phyloP scores from a whole-genome alignment of 1,139 yeast genomes.

The Meyerozyma elateridarum region DNA sequence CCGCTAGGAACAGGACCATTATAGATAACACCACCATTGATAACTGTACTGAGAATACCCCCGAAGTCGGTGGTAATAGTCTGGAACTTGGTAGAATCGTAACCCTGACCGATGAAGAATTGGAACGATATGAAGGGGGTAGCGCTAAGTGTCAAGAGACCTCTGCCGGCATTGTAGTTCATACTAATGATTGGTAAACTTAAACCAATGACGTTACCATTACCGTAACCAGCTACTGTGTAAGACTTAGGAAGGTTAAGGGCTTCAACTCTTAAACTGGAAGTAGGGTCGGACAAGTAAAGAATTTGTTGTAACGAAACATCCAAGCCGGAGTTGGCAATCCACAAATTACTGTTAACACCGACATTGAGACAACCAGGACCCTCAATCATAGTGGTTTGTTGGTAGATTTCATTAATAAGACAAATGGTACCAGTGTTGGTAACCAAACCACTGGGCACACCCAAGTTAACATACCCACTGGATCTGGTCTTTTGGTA shows the following conservation, averaged over 20 bases:
- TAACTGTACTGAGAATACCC: slow-evolving; percentile 3
- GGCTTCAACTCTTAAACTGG: slow-evolving; percentile 12
- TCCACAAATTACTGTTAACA: slow-evolving; percentile 8
- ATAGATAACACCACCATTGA: slow-evolving; percentile 5
- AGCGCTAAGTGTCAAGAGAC: slow-evolving; percentile 14
- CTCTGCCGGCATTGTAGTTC: slow-evolving; percentile 9
- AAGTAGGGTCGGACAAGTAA: slow-evolving; percentile 10
- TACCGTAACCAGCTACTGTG: slow-evolving; percentile 28
- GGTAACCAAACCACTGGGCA: slow-evolving; percentile 6
- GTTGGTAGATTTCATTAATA: slow-evolving; percentile 11
- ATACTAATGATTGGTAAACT: slow-evolving; percentile 12
- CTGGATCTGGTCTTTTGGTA: slow-evolving; percentile 9
- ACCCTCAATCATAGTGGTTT: slow-evolving; percentile 12
- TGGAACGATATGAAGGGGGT: slow-evolving; percentile 7
- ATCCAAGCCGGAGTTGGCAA: slow-evolving; percentile 9
- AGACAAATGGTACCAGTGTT: slow-evolving; percentile 15
- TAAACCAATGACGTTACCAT: slow-evolving; percentile 24
- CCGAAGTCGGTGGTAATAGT: slow-evolving; percentile 5
- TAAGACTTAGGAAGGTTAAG: slow-evolving; percentile 17
- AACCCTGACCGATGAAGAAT: slow-evolving; percentile 16
- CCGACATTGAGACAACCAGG: slow-evolving; percentile 14
- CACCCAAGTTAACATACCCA: slow-evolving; percentile 11
- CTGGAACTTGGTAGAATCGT: slow-evolving; percentile 8
- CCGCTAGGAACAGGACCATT: slow-evolving; percentile 4
- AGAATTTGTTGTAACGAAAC: slow-evolving; percentile 12